These are phyloP conservation scores for Hamamelis virginiana DNA, from an alignment of 164 flowering plant genomes.

Conservation along the genomic window DNA sequence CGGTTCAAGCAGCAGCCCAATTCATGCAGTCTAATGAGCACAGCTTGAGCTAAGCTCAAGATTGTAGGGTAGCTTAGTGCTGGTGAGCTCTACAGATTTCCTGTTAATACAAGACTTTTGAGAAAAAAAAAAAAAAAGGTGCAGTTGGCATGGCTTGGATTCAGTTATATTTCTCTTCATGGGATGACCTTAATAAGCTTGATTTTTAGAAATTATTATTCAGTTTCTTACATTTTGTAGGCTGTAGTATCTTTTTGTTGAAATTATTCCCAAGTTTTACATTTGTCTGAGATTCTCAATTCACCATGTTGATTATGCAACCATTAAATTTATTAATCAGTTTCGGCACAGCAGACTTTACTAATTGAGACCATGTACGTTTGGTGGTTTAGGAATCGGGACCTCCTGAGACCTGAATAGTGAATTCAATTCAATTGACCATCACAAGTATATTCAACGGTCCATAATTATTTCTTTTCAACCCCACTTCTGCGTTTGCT, in stretches of 20 bases:
- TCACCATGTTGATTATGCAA: background rate
- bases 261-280: conserved; percentile 11
- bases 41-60: conserved; percentile 5
- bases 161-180: conserved; percentile 13
- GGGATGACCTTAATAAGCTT: conserved; percentile 18
- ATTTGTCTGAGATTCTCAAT: background rate
- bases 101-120: conserved; percentile 31
- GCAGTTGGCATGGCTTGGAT: conserved; percentile 36
- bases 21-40: conserved; percentile 51
- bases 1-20: conserved; percentile 39
- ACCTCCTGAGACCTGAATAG: too few relatives aligned
- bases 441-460: too few relatives aligned
- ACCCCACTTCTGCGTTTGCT: too few relatives aligned
- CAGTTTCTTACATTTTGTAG: conserved; percentile 10
- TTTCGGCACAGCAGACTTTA: too few relatives aligned
- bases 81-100: conserved; percentile 18
- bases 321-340: too few relatives aligned
- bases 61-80: conserved; percentile 17
- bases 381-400: too few relatives aligned
- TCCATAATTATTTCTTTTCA: too few relatives aligned
- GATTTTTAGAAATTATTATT: conserved; percentile 8
- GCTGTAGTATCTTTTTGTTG: conserved; percentile 13
- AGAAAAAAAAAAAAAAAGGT: too few relatives aligned
- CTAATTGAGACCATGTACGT: too few relatives aligned
- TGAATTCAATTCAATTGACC: too few relatives aligned